Base-by-base conservation (phyloP, 1,139 yeast genomes). In the Debaryomyces nepalensis region DNA sequence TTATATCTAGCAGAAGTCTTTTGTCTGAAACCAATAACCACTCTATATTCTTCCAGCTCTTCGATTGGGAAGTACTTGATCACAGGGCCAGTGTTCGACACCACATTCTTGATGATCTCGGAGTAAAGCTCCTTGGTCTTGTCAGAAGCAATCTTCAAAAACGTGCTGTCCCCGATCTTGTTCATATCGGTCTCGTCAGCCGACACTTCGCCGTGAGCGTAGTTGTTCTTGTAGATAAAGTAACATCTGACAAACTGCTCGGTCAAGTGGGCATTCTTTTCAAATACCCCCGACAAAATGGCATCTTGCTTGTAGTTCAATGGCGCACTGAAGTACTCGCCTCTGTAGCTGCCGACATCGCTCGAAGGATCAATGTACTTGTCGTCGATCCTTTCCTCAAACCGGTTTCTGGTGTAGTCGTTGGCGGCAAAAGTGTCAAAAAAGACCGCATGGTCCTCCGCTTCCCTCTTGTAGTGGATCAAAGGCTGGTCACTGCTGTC, bases 371-470 rank as follows among this genome's bases (percentile, higher is more conserved):
- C 87, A 55, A 93, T 74, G 65, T 88, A 91, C 58, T 77, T 73
- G 55, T 85, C 88, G 64, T 93, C 98, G 49, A 93, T 88, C 52
- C 84, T 73, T 49, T 77, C 75, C 63, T 86, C 90, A 53, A 76
- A 77, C 49, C 68, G 63, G 51, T 70, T 70, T 47, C 74, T 52
- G 42, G 61, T 54, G 51, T 66, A 65, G 26, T 56, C 55, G 26
- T 70, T 53, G 34, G 64, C 63, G 21, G 73, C 74, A 39, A 65
- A 64, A 22, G 95, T 82, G 61, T 89, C 96, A 62, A 93, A 89
- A 66, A 87, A 93, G 20, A 90, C 95, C 1, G 97, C 97, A 58
- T 90, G 96, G 61, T 87, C 93, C 12, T 81, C 86, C 39, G 81
- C 79, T 63, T 87, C 95, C 48, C 88, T 75, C 60, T 79, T 81